These are phyloP conservation scores for Magnaporthiopsis poae DNA, from an alignment of 2,329 filamentous ascomycete genomes.

Conservation along the genomic window DNA sequence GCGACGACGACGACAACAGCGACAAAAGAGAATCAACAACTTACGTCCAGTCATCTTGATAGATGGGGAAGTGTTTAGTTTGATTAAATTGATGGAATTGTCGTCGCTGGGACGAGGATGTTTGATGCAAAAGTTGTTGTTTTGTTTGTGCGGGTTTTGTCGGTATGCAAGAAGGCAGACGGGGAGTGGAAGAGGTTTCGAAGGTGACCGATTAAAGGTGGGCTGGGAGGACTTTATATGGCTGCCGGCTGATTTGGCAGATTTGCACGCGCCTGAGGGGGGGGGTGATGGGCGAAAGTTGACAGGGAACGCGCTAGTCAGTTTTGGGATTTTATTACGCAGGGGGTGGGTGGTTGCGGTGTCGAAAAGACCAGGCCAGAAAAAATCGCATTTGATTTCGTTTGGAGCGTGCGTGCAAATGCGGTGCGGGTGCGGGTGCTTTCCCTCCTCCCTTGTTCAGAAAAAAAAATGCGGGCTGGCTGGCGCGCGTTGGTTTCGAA, in stretches of 20 bases:
- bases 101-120: conserved; percentile 22
- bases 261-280: neutral
- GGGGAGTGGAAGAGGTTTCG: conserved; percentile 5
- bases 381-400: neutral
- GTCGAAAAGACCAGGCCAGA: neutral
- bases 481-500: neutral
- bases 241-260: conserved; percentile 1
- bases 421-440: neutral
- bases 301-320: conserved; percentile 13
- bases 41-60: conserved; percentile 66
- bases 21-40: conserved; percentile 22
- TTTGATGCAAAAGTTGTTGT: conserved; percentile 20
- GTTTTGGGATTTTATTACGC: conserved; percentile 10
- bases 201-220: conserved; percentile 10
- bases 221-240: conserved; percentile 7
- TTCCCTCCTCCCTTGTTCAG: neutral
- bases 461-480: neutral
- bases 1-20: conserved; percentile 8
- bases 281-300: conserved; percentile 3
- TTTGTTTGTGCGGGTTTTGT: conserved; percentile 18
- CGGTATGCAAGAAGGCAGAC: conserved; percentile 10
- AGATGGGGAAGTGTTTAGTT: conserved; percentile 21
- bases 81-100: conserved; percentile 22
- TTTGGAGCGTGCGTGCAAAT: conserved; percentile 6
- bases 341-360: neutral